phyloP scores from a whole-genome alignment of 192 early-diverging fungal genomes.

The Linnemannia hyalina region DNA sequence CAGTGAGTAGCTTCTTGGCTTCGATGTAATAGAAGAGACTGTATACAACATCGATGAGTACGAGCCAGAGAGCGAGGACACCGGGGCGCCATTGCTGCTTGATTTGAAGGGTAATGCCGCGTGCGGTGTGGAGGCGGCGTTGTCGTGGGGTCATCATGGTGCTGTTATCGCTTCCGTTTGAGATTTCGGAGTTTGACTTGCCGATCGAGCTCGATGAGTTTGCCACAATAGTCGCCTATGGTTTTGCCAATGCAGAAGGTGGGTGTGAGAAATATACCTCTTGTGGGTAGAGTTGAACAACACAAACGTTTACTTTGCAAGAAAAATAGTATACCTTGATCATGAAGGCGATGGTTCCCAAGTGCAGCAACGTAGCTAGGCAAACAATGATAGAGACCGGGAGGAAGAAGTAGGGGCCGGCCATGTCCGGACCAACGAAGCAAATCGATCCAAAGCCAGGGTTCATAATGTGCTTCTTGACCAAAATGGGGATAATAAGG shows the following conservation, averaged over 20 bases:
- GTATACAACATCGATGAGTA: slow-evolving; percentile 32
- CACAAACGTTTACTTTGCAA: neutral
- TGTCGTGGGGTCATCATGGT: neutral
- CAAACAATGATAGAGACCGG: slow-evolving; percentile 8
- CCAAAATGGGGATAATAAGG: neutral
- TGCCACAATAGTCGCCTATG: neutral
- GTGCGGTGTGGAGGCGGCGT: slow-evolving; percentile 31
- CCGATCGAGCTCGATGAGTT: slow-evolving; percentile 6
- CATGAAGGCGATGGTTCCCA: slow-evolving; percentile 18
- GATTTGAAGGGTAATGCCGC: slow-evolving; percentile 19
- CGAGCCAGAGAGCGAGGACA: slow-evolving; percentile 24
- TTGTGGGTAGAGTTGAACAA: neutral
- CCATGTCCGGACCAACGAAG: neutral
- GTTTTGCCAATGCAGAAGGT: neutral
- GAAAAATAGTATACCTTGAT: neutral
- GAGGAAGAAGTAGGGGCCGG: slow-evolving; percentile 6
- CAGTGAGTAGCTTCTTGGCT: slow-evolving; percentile 13
- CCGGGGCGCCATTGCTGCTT: slow-evolving; percentile 49
- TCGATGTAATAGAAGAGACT: slow-evolving; percentile 39
- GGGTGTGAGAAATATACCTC: accelerated
- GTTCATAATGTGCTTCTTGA: neutral
- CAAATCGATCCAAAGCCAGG: slow-evolving; percentile 16
- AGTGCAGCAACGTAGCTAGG: slow-evolving; percentile 11
- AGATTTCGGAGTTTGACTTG: neutral
- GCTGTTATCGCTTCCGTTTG: neutral